A percentile compares a stretch with the other conserved stretches of the same genome.
These are phyloP conservation scores for Scytalidium sp. DNA, from an alignment of 2,329 filamentous ascomycete genomes.

Conservation along the genomic window DNA sequence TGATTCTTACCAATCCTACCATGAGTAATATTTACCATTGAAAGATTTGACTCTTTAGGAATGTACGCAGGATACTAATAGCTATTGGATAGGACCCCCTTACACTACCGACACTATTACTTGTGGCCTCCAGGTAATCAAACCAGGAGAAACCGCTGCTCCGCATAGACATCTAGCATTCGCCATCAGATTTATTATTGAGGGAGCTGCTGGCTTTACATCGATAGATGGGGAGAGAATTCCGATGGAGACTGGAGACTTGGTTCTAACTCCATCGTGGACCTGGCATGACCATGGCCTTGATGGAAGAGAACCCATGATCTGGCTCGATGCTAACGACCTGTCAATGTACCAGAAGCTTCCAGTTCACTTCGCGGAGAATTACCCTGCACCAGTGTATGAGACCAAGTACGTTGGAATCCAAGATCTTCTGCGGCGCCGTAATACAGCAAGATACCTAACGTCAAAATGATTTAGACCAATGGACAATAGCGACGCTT, in stretches of 20 bases:
- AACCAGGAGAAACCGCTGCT: slow-evolving; percentile 39
- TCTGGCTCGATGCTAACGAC: slow-evolving; percentile 43
- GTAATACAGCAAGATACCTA: slow-evolving; percentile 1
- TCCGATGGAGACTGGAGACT: slow-evolving; percentile 38
- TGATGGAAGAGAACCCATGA: slow-evolving; percentile 40
- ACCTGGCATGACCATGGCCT: slow-evolving; percentile 46
- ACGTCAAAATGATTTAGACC: slow-evolving; percentile 27
- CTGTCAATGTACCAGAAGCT: slow-evolving; percentile 37
- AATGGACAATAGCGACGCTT: slow-evolving; percentile 27
- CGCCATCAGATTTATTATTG: slow-evolving; percentile 42
- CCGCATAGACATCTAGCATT: slow-evolving; percentile 42
- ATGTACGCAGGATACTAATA: not conserved
- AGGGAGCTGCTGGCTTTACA: slow-evolving; percentile 39
- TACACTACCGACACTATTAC: slow-evolving; percentile 43
- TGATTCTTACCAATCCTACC: not conserved
- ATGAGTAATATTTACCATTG: not conserved
- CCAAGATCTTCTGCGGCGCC: not conserved
- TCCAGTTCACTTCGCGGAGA: slow-evolving; percentile 41
- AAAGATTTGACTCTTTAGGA: not conserved
- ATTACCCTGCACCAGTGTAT: slow-evolving; percentile 34
- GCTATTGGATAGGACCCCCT: slow-evolving; percentile 27
- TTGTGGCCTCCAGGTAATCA: slow-evolving; percentile 40
- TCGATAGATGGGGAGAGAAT: slow-evolving; percentile 39
- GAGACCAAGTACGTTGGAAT: slow-evolving; percentile 32
- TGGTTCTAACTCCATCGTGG: slow-evolving; percentile 44